Evolutionary conservation across 1,284 basidiomycete species (phyloP).

Genomic region (Thecaphora thlaspeos): DNA sequence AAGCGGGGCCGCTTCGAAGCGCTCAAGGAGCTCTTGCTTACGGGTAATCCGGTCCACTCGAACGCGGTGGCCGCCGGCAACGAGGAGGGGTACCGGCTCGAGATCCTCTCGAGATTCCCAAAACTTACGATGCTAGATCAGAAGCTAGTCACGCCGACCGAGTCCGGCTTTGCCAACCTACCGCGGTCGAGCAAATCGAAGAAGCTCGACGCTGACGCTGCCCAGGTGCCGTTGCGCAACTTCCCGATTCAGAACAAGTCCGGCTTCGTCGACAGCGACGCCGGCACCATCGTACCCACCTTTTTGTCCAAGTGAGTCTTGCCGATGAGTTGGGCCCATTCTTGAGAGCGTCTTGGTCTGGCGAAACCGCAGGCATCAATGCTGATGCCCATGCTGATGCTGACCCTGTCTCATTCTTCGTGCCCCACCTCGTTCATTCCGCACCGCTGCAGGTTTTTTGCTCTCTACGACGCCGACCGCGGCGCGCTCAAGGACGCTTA

Average conservation of each 20-base stretch:
- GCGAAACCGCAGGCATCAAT: too few species aligned
- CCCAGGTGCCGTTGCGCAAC: constrained; percentile 52
- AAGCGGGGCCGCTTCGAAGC: constrained; percentile 26
- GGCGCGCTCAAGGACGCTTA: constrained; percentile 72
- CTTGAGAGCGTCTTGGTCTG: too few species aligned
- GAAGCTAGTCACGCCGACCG: constrained; percentile 67
- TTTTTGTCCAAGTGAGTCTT: constrained; percentile 71
- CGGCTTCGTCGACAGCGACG: constrained; percentile 71
- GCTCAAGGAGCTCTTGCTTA: constrained; percentile 69
- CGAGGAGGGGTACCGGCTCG: constrained; percentile 62
- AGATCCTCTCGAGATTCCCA: constrained; percentile 39
- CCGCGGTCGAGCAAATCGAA: constrained; percentile 61
- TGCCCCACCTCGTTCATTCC: too few species aligned
- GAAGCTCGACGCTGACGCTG: constrained; percentile 39
- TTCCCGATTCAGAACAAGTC: constrained; percentile 74
- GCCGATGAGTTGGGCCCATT: too few species aligned
- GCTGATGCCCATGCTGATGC: too few species aligned
- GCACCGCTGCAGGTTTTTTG: constrained; percentile 62
- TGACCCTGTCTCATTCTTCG: too few species aligned
- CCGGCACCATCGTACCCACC: constrained; percentile 67
- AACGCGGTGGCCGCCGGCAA: constrained; percentile 67
- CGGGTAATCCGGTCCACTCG: constrained; percentile 76
- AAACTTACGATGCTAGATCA: constrained; percentile 61
- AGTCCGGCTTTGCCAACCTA: constrained; percentile 72
- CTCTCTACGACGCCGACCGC: constrained; percentile 76